Base-by-base conservation (phyloP, 2,329 filamentous ascomycete genomes). In the Rhynchosporium graminicola region DNA sequence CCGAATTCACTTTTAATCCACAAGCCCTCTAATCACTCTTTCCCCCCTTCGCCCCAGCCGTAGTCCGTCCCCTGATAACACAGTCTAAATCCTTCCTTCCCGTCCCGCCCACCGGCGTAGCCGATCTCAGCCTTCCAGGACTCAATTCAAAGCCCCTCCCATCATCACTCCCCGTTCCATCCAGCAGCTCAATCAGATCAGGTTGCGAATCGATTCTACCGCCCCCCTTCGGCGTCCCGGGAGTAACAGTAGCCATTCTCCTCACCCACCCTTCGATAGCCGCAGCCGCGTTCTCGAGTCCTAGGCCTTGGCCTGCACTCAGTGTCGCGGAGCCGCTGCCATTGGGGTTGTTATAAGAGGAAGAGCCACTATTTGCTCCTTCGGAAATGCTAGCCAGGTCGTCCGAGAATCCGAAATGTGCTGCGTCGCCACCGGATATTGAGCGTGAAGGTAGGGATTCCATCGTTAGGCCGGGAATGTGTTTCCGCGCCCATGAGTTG, bases 261-360 rank as follows among this genome's bases (percentile, higher is more conserved):
- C 93, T 83, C 63, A 98, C 80, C 92, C 95, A 99, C 0, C 88
- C 89, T 77, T 98, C 95, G 36, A 98, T 87, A 2, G 90, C 89
- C 5, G 91, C 89, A 1, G 93, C 92, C 9, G 96, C 88, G 66
- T 93, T 90, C 71, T 97, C 92, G 2, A 98, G 79, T 7, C 80
- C 77, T 0, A 78, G 77, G 6, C 77, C 74, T 61, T 75, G 67
- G 43, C 69, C 69, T 10, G 68, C 65, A 48, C 65, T 51, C 8
- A 36, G 58, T 10, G 46, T 48, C 13, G 47, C 59, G 4, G 59
- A 52, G 5, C 36, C 52, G 26, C 36, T 45, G 26, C 60, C 38
- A 13, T 42, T 47, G 3, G 48, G 36, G 28, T 48, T 54, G 26
- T 46, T 59, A 76, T 80, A 52, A 82, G 80, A 55, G 78, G 76